Evolutionary conservation across 768 basidiomycete species (phyloP), one percentile per base, ranked within the genome.

Genomic region (Boletus vermiculosoides): DNA sequence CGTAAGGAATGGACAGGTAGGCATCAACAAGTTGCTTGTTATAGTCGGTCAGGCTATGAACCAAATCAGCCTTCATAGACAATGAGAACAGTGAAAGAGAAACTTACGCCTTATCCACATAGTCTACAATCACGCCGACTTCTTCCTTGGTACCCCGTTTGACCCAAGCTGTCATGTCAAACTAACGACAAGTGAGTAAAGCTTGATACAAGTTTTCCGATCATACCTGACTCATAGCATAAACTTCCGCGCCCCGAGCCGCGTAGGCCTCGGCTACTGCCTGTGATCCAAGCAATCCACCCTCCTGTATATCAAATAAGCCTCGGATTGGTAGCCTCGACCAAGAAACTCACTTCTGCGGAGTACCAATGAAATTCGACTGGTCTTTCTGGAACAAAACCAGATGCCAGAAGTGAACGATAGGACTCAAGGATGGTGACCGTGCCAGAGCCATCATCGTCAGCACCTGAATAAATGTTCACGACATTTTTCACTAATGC

Each of bases 131-230:
- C 50, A 96, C 80, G 44, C 89, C 90, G 58, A 95, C 87, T 76
- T 83, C 83, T 73, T 92, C 89, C 64, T 76, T 74, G 40, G 86
- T 86, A 36, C 90, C 91, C 66, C 73, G 73, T 80, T 93, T 93
- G 58, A 96, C 90, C 93, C 93, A 97, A 54, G 92, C 92, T 22
- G 92, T 94, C 92, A 93, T 93, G 70, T 93, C 91, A 66, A 88
- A 90, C 89, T 91, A 66, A 71, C 73, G 53, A 74, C 71, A n/a
- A 64, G n/a, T 73, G 40, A 66, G 67, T 0, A 65, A 68, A 47
- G 59, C 51, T 5, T 15, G 0, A 8, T 10, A 44, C 42, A 7
- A 13, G 0, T 5, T 34, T 12, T 33, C 7, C 30, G 2, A 30
- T 7, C 45, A 40, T 69, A 71, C 70, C 70, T 71, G 70, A 41